Percentiles rank a stretch among this genome's conserved stretches.
These are phyloP conservation scores for Fusarium equiseti DNA, from an alignment of 2,329 filamentous ascomycete species.

Conservation along the genomic window DNA sequence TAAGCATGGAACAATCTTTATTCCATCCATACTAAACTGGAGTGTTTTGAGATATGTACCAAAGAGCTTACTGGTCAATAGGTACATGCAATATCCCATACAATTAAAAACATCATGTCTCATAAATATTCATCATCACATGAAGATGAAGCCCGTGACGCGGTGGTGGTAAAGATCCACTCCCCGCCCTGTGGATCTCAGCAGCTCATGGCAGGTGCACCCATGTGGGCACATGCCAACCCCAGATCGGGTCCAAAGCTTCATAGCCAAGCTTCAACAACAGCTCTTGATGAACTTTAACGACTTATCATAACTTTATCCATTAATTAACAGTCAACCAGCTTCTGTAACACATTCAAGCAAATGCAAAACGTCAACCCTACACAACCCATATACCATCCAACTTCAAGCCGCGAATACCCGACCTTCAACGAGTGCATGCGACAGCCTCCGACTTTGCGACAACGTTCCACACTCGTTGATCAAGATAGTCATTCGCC, in stretches of 20 bases:
- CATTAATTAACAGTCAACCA: neutral
- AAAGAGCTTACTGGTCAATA: neutral
- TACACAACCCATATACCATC: neutral
- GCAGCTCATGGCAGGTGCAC: conserved; percentile 40
- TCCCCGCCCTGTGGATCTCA: conserved; percentile 35
- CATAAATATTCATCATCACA: conserved; percentile 23
- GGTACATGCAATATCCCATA: neutral
- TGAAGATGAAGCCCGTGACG: conserved; percentile 35
- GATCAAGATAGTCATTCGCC: neutral
- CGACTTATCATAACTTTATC: neutral
- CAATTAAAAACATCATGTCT: neutral
- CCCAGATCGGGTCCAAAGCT: conserved; percentile 33
- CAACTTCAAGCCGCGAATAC: conserved; percentile 11
- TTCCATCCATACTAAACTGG: neutral
- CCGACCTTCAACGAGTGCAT: conserved; percentile 23
- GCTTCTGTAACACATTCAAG: neutral
- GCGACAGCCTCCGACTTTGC: conserved; percentile 18
- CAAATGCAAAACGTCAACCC: conserved; percentile 1
- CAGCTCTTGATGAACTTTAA: conserved; percentile 5
- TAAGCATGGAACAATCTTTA: neutral
- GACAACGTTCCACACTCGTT: conserved; percentile 1
- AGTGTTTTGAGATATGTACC: too few relatives aligned
- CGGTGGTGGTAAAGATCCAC: conserved; percentile 28
- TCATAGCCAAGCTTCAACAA: conserved; percentile 16
- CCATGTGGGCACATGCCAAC: conserved; percentile 42